phyloP scores from a whole-genome alignment of 352 stramenopile genomes.

The Pythium aphanidermatum region DNA sequence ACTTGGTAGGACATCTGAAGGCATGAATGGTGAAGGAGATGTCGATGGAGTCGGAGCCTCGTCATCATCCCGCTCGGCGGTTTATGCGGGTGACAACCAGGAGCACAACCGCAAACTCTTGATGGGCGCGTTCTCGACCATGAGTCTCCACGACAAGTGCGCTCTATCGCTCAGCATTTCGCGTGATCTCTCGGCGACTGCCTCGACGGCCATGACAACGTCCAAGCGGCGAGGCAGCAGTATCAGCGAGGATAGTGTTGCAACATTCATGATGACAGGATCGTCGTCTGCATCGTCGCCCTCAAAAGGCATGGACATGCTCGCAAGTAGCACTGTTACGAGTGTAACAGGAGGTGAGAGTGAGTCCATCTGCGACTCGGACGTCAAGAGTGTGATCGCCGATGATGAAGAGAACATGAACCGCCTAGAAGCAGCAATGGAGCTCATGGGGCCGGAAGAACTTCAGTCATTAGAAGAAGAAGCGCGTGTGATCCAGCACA shows the following conservation, averaged over 20 bases:
- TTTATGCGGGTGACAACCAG: constrained; percentile 60
- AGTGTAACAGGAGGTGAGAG: constrained; percentile 20
- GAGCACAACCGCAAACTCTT: constrained; percentile 81
- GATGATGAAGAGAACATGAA: constrained; percentile 69
- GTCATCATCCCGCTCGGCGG: no score
- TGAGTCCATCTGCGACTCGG: constrained; percentile 48
- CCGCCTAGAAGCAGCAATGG: constrained; percentile 77
- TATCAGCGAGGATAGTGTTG: constrained; percentile 38
- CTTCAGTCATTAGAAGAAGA: constrained; percentile 82
- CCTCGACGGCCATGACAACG: constrained; percentile 12
- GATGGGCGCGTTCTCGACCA: constrained; percentile 79
- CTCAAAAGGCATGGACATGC: constrained; percentile 3
- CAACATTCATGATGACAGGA: constrained; percentile 3
- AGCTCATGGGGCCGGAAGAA: constrained; percentile 84
- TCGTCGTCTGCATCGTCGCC: constrained; percentile 17
- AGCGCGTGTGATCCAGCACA: constrained; percentile 80
- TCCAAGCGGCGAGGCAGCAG: constrained; percentile 47
- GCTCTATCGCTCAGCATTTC: constrained; percentile 76
- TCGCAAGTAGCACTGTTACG: neutral
- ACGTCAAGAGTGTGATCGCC: constrained; percentile 81
- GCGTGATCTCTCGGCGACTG: constrained; percentile 27
- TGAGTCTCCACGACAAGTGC: constrained; percentile 87
- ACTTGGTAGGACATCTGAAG: constrained; percentile 3
- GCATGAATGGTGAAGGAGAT: constrained; percentile 10
- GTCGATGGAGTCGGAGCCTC: neutral